phyloP scores from a whole-genome alignment of 371 early-diverging fungal species.

The Batrachochytrium dendrobatidis region DNA sequence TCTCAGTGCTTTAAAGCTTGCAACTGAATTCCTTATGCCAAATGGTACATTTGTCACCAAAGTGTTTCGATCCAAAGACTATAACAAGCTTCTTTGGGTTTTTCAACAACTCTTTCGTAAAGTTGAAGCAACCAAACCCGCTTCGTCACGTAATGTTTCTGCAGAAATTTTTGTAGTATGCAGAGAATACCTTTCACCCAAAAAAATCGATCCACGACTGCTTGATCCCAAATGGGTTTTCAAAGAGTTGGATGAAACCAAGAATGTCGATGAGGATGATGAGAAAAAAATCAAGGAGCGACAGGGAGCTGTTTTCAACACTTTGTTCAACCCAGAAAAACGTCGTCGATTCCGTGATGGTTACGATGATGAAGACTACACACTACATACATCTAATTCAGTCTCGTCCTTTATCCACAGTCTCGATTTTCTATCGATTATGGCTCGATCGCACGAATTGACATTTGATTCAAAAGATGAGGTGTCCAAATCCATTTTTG shows the following conservation, averaged over 20 bases:
- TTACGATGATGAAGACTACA: conserved; percentile 92
- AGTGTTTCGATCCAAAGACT: conserved; percentile 98
- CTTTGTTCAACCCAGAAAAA: conserved; percentile 63
- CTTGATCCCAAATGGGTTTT: conserved; percentile 95
- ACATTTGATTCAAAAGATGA: conserved; percentile 49
- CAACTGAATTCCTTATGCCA: conserved; percentile 88
- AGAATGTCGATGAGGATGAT: conserved; percentile 42
- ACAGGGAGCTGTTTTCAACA: conserved; percentile 40
- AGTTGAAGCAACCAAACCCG: conserved; percentile 99
- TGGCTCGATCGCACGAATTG: conserved; percentile 70
- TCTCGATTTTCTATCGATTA: conserved; percentile 66
- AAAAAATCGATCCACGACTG: conserved; percentile 90
- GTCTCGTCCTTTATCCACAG: conserved; percentile 71
- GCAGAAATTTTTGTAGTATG: conserved; percentile 99
- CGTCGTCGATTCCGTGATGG: conserved; percentile 86
- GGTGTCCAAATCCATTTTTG: conserved; percentile 7
- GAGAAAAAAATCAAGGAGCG: conserved; percentile 37
- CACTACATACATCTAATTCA: conserved; percentile 62
- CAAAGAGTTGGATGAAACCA: conserved; percentile 64
- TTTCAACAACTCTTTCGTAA: conserved; percentile 95
- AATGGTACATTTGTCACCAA: conserved; percentile 99
- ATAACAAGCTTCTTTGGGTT: conserved; percentile 96
- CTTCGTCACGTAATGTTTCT: conserved; percentile 98
- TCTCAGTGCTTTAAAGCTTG: conserved; percentile 90
- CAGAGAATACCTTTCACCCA: conserved; percentile 88